These are phyloP conservation scores for Cutaneotrichosporon mucoides DNA, from an alignment of 1,284 basidiomycete genomes.

Conservation along the genomic window DNA sequence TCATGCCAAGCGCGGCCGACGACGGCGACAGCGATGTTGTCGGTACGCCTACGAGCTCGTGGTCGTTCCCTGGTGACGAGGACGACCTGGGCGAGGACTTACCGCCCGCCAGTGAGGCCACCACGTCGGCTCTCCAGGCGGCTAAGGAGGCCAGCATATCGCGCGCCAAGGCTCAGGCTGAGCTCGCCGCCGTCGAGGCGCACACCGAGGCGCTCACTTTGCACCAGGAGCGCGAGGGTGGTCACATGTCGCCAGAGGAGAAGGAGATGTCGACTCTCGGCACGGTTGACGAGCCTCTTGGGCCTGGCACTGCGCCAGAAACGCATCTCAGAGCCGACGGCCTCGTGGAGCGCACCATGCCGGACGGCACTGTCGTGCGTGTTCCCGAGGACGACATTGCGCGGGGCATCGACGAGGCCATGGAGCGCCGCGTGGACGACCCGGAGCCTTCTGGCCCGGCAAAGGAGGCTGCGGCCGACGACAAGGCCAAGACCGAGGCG, in stretches of 20 bases:
- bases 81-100: conserved; percentile 40
- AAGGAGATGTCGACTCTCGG: background rate
- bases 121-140: background rate
- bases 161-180: background rate
- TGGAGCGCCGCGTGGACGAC: conserved; percentile 13
- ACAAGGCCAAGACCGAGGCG: background rate
- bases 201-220: background rate
- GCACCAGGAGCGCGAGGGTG: background rate
- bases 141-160: conserved; percentile 1
- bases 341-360: conserved; percentile 39
- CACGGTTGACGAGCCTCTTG: conserved; percentile 29
- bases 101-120: conserved; percentile 21
- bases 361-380: conserved; percentile 30
- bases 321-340: conserved; percentile 35
- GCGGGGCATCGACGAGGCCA: conserved; percentile 36
- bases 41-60: conserved; percentile 21
- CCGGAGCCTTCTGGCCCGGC: background rate
- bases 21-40: conserved; percentile 12
- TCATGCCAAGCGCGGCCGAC: conserved; percentile 9
- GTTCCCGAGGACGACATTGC: conserved; percentile 48
- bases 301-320: conserved; percentile 44
- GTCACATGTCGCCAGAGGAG: conserved; percentile 1
- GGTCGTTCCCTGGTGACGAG: conserved; percentile 38
- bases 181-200: background rate
- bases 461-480: background rate